A percentile compares a stretch with the other conserved stretches of the same genome.
These are phyloP conservation scores for Wilcoxina mikolae DNA, from an alignment of 495 filamentous ascomycete species.

Conservation along the genomic window DNA sequence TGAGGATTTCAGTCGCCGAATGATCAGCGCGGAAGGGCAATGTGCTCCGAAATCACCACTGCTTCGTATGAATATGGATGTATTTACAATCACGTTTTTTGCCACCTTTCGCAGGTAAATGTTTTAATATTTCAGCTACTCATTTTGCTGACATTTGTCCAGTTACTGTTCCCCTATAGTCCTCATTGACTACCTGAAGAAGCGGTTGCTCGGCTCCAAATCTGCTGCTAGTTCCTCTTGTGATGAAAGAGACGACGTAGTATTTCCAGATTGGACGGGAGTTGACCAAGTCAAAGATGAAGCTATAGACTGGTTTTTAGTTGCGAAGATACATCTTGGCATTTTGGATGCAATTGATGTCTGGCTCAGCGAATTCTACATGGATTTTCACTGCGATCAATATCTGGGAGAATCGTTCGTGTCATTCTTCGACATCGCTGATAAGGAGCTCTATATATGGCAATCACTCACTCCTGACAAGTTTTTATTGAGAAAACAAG, in stretches of 20 bases:
- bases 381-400: constrained; percentile 29
- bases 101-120: constrained; percentile 29
- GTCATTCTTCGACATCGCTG: constrained; percentile 25
- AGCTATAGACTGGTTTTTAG: constrained; percentile 27
- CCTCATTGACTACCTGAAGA: constrained; percentile 29
- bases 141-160: constrained; percentile 8
- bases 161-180: constrained; percentile 30
- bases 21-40: constrained; percentile 22
- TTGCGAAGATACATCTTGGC: constrained; percentile 29
- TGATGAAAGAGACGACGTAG: constrained; percentile 29
- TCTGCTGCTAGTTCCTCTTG: constrained; percentile 26
- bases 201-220: constrained; percentile 29
- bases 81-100: constrained; percentile 30
- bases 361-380: constrained; percentile 29
- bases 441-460: constrained; percentile 25
- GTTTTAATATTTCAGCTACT: neutral
- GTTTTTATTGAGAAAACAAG: constrained; percentile 19
- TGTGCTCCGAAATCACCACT: constrained; percentile 10
- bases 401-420: constrained; percentile 26
- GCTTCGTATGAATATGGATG: constrained; percentile 30
- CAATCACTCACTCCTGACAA: constrained; percentile 15
- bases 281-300: constrained; percentile 25
- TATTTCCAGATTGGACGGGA: constrained; percentile 31
- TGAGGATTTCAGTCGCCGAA: constrained; percentile 30
- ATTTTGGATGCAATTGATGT: constrained; percentile 28